phyloP scores from a whole-genome alignment of 2,329 filamentous ascomycete species.

The Tolypocladium inflatum region DNA sequence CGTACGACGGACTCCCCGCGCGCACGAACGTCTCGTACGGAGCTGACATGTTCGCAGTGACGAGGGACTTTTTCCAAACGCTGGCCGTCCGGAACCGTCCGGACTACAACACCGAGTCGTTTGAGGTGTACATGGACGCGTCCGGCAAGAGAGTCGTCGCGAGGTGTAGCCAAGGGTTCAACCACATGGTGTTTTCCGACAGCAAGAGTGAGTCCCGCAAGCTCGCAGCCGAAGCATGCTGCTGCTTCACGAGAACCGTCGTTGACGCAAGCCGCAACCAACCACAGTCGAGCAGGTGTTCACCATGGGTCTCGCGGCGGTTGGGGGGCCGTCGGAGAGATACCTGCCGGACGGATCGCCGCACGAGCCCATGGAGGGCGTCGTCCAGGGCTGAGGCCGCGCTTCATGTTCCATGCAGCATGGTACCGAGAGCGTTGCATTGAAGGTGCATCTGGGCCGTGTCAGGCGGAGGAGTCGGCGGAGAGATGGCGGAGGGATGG shows the following conservation, averaged over 20 bases:
- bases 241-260: not conserved
- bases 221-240: not conserved
- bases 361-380: not conserved
- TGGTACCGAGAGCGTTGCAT: not conserved
- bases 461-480: not conserved
- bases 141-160: slow-evolving; percentile 1
- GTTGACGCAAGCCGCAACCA: not conserved
- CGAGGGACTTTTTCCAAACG: not conserved
- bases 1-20: not conserved
- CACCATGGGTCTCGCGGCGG: not conserved
- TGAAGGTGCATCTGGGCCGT: not conserved
- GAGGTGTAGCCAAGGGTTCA: not conserved
- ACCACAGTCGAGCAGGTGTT: not conserved
- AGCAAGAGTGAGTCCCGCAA: not conserved
- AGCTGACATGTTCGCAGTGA: not conserved
- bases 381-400: not conserved
- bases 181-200: not conserved
- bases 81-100: not conserved
- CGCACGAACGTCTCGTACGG: too few species aligned
- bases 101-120: not conserved
- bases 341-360: not conserved
- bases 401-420: not conserved
- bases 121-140: not conserved
- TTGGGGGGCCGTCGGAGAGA: not conserved
- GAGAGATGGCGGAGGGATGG: not conserved